Conservation (phyloP, 371 early-diverging fungal species). For the Rhizopus delemar region DNA sequence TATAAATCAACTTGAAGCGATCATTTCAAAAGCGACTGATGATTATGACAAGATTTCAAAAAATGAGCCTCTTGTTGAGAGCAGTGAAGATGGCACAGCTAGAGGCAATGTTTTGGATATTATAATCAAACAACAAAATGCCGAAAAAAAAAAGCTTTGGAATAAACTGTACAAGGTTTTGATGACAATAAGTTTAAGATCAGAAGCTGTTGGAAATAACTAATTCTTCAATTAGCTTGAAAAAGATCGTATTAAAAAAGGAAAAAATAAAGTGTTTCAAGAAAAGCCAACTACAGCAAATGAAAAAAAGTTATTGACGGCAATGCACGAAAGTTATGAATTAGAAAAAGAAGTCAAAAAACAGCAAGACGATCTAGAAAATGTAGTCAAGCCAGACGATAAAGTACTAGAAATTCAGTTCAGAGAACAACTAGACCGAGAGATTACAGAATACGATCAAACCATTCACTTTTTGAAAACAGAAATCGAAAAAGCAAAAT, state of each 20-base stretch:
- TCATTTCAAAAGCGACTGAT: conserved; percentile 39
- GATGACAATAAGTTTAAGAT: neutral
- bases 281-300: conserved; percentile 5
- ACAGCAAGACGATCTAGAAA: conserved; percentile 9
- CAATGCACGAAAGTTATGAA: conserved; percentile 12
- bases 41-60: conserved; percentile 29
- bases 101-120: conserved; percentile 28
- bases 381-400: conserved; percentile 12
- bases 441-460: conserved; percentile 17
- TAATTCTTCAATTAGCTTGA: conserved; percentile 12
- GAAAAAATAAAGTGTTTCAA: conserved; percentile 10
- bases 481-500: conserved; percentile 14
- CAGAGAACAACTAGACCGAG: conserved; percentile 27
- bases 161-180: conserved; percentile 32
- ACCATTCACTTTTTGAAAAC: conserved; percentile 18
- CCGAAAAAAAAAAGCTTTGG: conserved; percentile 34
- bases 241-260: conserved; percentile 1
- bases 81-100: conserved; percentile 30
- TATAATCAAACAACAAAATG: conserved; percentile 27
- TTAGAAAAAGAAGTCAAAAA: conserved; percentile 7
- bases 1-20: conserved; percentile 12
- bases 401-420: conserved; percentile 24
- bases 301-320: conserved; percentile 8
- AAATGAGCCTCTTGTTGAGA: conserved; percentile 23
- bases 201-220: neutral